Evolutionary conservation across 2,329 filamentous ascomycete genomes (phyloP).

Genomic region (Rugonectria rugulosa): DNA sequence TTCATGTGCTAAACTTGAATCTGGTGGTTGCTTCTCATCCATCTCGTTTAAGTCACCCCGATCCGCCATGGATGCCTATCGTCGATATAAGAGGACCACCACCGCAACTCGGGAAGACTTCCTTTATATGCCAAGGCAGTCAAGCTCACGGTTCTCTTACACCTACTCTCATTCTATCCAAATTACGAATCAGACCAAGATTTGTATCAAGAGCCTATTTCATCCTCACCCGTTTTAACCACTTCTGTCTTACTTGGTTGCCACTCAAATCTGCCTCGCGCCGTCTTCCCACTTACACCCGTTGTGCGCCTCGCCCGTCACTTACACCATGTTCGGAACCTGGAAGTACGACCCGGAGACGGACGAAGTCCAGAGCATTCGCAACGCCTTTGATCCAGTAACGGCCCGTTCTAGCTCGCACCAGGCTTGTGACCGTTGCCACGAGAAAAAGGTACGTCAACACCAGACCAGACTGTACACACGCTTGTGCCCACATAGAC

Average conservation of each 20-base stretch:
- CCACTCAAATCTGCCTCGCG: constrained; percentile 4
- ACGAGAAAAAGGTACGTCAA: constrained; percentile 47
- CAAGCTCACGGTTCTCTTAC: neutral
- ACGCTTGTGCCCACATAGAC: neutral
- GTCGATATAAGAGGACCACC: constrained; percentile 10
- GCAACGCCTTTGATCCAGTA: constrained; percentile 46
- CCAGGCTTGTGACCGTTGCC: constrained; percentile 49
- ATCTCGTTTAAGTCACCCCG: constrained; percentile 1
- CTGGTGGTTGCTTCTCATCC: neutral
- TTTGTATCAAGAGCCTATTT: constrained; percentile 1
- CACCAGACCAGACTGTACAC: constrained; percentile 5
- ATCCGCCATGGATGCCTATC: constrained; percentile 19
- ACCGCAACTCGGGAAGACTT: neutral
- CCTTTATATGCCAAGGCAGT: constrained; percentile 15
- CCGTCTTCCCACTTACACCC: constrained; percentile 15
- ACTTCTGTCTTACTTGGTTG: neutral
- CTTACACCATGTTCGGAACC: constrained; percentile 45
- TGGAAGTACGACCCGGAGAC: constrained; percentile 51
- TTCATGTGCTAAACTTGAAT: neutral
- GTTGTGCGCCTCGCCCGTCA: constrained; percentile 4
- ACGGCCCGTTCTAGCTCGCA: constrained; percentile 49
- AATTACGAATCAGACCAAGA: no score
- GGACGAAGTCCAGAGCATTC: constrained; percentile 47
- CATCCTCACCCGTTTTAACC: no score
- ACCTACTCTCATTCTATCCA: no score